Percentiles rank a stretch among this genome's conserved stretches.
These are phyloP conservation scores for Pestalotiopsis fici DNA, from an alignment of 2,329 filamentous ascomycete genomes.

Conservation along the genomic window DNA sequence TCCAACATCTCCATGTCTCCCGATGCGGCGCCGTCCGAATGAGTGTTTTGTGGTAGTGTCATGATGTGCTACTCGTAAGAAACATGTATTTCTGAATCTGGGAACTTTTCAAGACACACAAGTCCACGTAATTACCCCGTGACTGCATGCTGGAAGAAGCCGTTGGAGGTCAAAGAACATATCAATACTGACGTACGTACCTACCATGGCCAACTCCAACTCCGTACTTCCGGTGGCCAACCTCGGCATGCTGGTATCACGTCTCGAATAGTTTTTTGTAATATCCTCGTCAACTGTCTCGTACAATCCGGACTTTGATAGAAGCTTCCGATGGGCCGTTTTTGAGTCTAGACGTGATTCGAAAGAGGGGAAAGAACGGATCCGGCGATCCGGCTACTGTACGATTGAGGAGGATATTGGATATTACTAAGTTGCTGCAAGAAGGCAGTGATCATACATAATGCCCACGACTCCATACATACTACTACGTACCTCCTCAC, in stretches of 20 bases:
- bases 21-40: neutral
- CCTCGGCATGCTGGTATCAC: neutral
- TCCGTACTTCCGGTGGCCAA: neutral
- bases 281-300: neutral
- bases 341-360: neutral
- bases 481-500: neutral
- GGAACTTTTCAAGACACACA: neutral
- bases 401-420: neutral
- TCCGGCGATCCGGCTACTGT: conserved; percentile 3
- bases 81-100: neutral
- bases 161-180: neutral
- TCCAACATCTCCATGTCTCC: too few relatives aligned
- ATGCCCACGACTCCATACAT: neutral
- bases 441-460: neutral
- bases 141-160: neutral
- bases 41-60: neutral
- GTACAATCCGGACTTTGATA: neutral
- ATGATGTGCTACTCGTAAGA: neutral
- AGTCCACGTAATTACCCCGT: neutral
- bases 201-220: neutral
- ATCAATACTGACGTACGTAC: neutral
- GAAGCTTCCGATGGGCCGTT: neutral
- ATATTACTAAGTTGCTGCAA: neutral
- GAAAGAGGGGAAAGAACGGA: conserved; percentile 3
- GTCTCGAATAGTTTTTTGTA: neutral